Base-by-base conservation (phyloP, 805 yeast genomes). In the Teunomyces lycoperdinae region DNA sequence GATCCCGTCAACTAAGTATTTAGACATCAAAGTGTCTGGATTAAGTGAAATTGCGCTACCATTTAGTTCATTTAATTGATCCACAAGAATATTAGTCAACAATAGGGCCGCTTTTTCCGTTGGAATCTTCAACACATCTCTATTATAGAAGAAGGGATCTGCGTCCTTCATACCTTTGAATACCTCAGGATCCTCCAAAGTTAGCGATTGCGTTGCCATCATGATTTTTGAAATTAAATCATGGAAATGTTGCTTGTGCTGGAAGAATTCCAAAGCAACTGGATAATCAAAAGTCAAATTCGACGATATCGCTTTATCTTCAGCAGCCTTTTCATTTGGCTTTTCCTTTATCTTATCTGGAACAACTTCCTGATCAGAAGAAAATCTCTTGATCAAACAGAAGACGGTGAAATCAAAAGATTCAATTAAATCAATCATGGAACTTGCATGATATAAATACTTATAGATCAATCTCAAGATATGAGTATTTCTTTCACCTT, bases 111-210 rank as follows among this genome's bases (percentile, higher is more conserved):
- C 73, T 50, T 74, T 76, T 50, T 82, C 84, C 1, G 74, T 70
- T 2, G 76, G 75, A 10, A 66, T 55, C 43, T 65, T 64, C 51
- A 72, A 56, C 1, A 65, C 60, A 9, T 70, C 70, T 26, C 73
- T 64, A 46, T 73, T 68, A 43, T 72, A 71, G 32, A 70, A 70
- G 42, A 68, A 53, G 33, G 74, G 74, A 33, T 84, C 73, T 3
- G 70, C 87, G 28, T 82, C 83, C 48, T 75, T 76, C 67, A 85
- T 71, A 0, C 85, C 79, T 44, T 75, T 73, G 64, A 87, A 87
- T 1, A 83, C 84, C 49, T 85, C 89, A 0, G 94, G 89, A 59
- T 87, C 95, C 27, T 77, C 80, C 9, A 87, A 64, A 0, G 94
- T 85, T 9, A 87, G 66, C 9, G 81, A 73, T 60, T 88, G 96